Evolutionary conservation across 2,329 filamentous ascomycete genomes (phyloP).

Genomic region (Colletotrichum tabaci): DNA sequence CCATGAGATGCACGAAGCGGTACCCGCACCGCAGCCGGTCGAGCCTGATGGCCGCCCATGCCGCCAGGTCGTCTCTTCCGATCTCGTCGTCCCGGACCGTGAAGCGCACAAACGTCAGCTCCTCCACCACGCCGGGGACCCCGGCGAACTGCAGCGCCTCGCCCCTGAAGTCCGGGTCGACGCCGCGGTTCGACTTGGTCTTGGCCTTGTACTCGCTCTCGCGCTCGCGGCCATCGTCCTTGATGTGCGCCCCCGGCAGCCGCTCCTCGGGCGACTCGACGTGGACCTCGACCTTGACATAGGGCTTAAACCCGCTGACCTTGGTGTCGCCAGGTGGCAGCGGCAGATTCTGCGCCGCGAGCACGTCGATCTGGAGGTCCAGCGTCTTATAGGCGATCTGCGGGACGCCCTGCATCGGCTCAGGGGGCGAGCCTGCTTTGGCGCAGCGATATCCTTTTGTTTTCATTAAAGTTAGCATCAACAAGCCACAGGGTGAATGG

Average conservation of each 20-base stretch:
- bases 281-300: slow-evolving; percentile 88
- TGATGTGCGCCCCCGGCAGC: slow-evolving; percentile 50
- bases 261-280: slow-evolving; percentile 75
- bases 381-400: slow-evolving; percentile 70
- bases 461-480: background rate
- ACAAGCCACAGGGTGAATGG: background rate
- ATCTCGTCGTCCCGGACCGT: slow-evolving; percentile 91
- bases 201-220: slow-evolving; percentile 69
- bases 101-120: slow-evolving; percentile 83
- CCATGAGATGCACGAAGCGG: slow-evolving; percentile 82
- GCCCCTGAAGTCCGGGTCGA: slow-evolving; percentile 74
- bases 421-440: slow-evolving; percentile 46
- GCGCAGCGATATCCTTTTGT: slow-evolving; percentile 57
- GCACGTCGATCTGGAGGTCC: slow-evolving; percentile 79
- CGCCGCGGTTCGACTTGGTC: slow-evolving; percentile 71
- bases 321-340: slow-evolving; percentile 70
- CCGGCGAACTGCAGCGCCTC: slow-evolving; percentile 71
- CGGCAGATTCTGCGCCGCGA: slow-evolving; percentile 83
- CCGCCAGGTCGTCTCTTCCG: slow-evolving; percentile 82
- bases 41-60: slow-evolving; percentile 90
- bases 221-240: slow-evolving; percentile 57
- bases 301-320: slow-evolving; percentile 77
- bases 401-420: slow-evolving; percentile 12
- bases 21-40: slow-evolving; percentile 84
- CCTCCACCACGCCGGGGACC: slow-evolving; percentile 72